Base-by-base conservation (phyloP, 1,284 basidiomycete genomes). In the Sparassis latifolia region DNA sequence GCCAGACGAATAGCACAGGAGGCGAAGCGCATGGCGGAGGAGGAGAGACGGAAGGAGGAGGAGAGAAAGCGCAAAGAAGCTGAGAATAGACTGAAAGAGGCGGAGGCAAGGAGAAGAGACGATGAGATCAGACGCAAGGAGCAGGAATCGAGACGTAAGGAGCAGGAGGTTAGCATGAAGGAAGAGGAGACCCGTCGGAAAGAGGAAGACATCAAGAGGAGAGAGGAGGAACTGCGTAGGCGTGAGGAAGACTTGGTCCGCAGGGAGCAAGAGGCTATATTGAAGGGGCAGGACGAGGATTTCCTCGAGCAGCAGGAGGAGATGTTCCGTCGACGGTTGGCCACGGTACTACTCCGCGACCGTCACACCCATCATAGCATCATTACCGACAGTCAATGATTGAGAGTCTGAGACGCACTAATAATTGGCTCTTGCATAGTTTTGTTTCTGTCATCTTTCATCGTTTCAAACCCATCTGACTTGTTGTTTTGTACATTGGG, bases 1-100 rank as follows among this genome's bases (percentile, higher is more conserved):
- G 20, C 20, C 20, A 20, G 20, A 20, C 20, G 20, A 20, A 20
- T 20, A 20, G 20, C 20, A 20, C 20, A 20, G 20, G 20, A 20
- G 20, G 20, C 20, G 20, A 20, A 20, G 20, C 20, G 20, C 20
- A 20, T 20, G 20, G 20, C 20, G 20, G 20, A 20, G 20, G 20
- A 20, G 20, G 20, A 20, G 20, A 20, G 20, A 20, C 20, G 20
- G 20, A 20, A 20, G 20, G 20, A 20, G 20, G 20, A 20, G 20
- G 20, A 20, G 27, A 40, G 52, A 49, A 6, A 48, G 33, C 51
- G 61, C 45, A 68, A 60, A 55, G 60, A 64, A 37, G 65, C 66
- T 48, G 68, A 69, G 46, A 58, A 58, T 29, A 52, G 50, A 10
- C 58, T 43, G 29, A 57, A 66, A 51, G 63, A 62, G 53, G 66